Conservation (phyloP, 2,329 filamentous ascomycete species). For the Neoscytalidium dimidiatum region DNA sequence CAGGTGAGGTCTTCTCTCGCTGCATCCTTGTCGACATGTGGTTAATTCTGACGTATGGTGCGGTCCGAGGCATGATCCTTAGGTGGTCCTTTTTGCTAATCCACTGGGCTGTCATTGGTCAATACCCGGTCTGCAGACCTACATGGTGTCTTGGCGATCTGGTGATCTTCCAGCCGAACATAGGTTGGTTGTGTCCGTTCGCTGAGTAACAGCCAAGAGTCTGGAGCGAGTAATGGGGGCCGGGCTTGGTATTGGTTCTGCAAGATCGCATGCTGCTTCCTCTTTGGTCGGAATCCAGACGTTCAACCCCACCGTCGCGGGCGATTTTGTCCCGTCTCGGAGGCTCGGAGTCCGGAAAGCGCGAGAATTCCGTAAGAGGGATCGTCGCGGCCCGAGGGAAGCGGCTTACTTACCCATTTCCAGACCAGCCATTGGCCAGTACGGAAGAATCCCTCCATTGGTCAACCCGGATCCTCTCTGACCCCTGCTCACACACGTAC, state of each 20-base stretch:
- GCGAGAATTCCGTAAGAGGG: not conserved
- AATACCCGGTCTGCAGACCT: not conserved
- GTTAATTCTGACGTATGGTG: constrained; percentile 2
- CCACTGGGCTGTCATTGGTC: not conserved
- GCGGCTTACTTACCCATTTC: not conserved
- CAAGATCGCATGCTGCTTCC: not conserved
- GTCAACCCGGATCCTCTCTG: too few species aligned
- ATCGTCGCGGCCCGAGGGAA: not conserved
- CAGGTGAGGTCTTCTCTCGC: not conserved
- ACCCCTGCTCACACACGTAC: too few species aligned
- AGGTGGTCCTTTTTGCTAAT: not conserved
- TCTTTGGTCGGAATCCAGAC: not conserved
- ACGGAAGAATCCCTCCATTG: not conserved
- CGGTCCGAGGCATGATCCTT: not conserved
- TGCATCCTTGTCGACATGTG: not conserved
- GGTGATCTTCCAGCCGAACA: too few species aligned
- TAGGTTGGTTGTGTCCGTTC: too few species aligned
- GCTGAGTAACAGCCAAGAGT: not conserved
- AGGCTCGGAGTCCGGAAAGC: not conserved
- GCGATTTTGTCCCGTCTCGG: not conserved
- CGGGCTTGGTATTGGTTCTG: too few species aligned
- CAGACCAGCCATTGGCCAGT: not conserved
- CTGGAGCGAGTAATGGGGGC: not conserved
- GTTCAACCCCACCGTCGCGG: too few species aligned
- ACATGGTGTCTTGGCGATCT: too few species aligned